These are phyloP conservation scores for Fraxinus anomala DNA, from an alignment of 257 asterid species.

Conservation along the genomic window DNA sequence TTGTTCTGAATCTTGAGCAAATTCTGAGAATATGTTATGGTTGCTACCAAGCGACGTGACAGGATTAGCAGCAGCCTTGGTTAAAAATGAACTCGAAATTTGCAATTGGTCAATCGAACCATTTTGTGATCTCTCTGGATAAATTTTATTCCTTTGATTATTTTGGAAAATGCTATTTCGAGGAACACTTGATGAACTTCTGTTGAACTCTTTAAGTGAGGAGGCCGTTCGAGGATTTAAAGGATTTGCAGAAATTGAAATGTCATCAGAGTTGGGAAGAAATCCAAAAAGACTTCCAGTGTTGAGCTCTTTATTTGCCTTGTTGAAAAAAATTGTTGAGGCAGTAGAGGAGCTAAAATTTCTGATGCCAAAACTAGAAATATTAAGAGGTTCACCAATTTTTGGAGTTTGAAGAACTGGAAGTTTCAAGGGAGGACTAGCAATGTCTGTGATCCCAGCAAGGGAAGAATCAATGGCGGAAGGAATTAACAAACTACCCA, in stretches of 20 bases:
- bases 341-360: conserved; percentile 29
- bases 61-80: conserved; percentile 26
- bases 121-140: conserved; percentile 24
- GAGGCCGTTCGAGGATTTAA: conserved; percentile 24
- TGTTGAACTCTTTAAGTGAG: conserved; percentile 28
- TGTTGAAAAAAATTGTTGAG: conserved; percentile 24
- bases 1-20: conserved; percentile 23
- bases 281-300: conserved; percentile 28
- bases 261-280: conserved; percentile 31
- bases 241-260: conserved; percentile 12
- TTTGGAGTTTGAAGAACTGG: conserved; percentile 24
- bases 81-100: conserved; percentile 10
- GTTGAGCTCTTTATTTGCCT: conserved; percentile 28
- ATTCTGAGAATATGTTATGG: conserved; percentile 29
- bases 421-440: conserved; percentile 23
- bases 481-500: conserved; percentile 53
- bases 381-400: conserved; percentile 27
- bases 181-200: conserved; percentile 25
- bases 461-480: conserved; percentile 29
- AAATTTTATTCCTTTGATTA: conserved; percentile 21
- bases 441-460: conserved; percentile 24
- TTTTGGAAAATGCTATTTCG: conserved; percentile 26
- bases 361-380: conserved; percentile 18
- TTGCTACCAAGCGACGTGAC: conserved; percentile 24
- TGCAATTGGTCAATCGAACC: conserved; percentile 30